Evolutionary conservation across 2,329 filamentous ascomycete genomes (phyloP), one percentile per base, ranked within the genome.

Genomic region (Trichophyton rubrum): DNA sequence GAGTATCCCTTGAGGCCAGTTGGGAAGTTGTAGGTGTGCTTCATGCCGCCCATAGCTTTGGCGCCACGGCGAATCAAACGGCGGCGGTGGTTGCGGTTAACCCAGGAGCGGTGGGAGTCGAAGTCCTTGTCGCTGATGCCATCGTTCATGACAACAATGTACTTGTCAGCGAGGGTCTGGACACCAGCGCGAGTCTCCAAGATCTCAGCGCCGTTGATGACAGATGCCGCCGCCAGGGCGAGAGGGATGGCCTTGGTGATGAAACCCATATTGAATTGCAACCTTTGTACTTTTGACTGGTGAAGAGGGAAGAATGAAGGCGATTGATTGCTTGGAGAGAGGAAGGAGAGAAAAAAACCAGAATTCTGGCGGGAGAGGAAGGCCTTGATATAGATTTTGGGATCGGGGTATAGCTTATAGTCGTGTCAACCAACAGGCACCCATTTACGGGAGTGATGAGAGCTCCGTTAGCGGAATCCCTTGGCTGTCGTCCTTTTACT

Each of bases 61-160:
- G 33, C n/a, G 22, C 40, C 45, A 27, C 61, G 58, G 43, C 53
- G 43, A 11, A 40, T 27, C 15, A 60, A 33, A 56, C 53, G 41
- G 49, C 55, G 38, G 49, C 40, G 27, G 55, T 62, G 47, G 45
- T 40, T 30, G 24, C 49, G 41, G 57, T 58, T 33, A 17, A 60
- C 53, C 57, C 57, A 62, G 9, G 56, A 33, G 22, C 51, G 40
- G 55, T 62, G 61, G n/a, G 40, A 24, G 43, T 60, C 45, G 35
- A 62, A 62, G 55, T 20, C 59, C 41, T 58, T 27, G 33, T 30
- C 13, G 38, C 43, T 53, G 41, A 62, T 15, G n/a, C 33, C 24
- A 24, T 62, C 55, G 30, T 62, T 60, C 61, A 62, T 62, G 17
- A 62, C 59, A 24, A 62, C 55, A 27, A 62, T 62, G 20, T 62